Conservation (phyloP, 371 early-diverging fungal species). For the Smittium mucronatum region DNA sequence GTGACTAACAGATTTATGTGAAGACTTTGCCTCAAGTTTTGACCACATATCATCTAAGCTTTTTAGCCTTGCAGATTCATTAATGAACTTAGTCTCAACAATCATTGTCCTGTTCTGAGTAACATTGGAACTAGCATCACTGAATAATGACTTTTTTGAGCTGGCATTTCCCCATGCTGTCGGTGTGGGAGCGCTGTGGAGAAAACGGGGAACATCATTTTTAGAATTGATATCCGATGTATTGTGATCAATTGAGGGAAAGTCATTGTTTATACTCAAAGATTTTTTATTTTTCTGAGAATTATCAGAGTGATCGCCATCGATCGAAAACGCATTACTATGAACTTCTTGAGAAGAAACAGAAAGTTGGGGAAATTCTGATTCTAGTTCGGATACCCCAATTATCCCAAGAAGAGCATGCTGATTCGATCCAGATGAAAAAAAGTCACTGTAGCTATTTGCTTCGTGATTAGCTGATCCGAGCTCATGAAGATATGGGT, state of each 20-base stretch:
- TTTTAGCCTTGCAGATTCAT: neutral
- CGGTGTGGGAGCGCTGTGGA: neutral
- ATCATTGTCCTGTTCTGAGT: neutral
- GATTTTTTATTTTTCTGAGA: neutral
- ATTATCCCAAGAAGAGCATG: neutral
- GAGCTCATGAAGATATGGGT: neutral
- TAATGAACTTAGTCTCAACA: neutral
- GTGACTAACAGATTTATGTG: neutral
- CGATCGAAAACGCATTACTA: neutral
- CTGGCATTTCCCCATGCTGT: neutral
- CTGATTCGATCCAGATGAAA: neutral
- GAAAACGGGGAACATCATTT: neutral
- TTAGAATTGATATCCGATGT: neutral
- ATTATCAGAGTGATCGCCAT: neutral
- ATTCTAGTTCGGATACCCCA: neutral
- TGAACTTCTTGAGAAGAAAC: neutral
- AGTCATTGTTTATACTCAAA: neutral
- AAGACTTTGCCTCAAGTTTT: neutral
- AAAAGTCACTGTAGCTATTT: neutral
- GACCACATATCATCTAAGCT: slow-evolving; percentile 4
- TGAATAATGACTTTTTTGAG: neutral
- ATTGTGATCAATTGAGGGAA: neutral
- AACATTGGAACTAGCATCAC: neutral
- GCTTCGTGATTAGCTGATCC: neutral
- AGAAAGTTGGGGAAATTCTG: neutral